These are phyloP conservation scores for Eucalyptus cloeziana DNA, from an alignment of 345 rosid genomes.

Conservation along the genomic window DNA sequence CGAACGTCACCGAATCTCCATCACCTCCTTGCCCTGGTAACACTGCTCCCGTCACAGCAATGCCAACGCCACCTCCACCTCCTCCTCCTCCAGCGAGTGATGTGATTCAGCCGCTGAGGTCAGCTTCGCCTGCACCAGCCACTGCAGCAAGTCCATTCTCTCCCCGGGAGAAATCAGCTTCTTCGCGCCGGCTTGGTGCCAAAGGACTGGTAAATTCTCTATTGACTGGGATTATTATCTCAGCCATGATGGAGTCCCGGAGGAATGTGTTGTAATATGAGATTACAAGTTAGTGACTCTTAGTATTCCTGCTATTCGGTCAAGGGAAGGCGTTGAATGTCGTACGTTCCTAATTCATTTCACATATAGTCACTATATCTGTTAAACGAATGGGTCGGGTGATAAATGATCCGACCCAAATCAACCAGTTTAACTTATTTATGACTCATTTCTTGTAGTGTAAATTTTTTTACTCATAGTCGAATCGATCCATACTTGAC, in stretches of 20 bases:
- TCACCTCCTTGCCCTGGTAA: conserved; percentile 11
- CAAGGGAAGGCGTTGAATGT: not conserved
- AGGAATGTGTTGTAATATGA: not conserved
- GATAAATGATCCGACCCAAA: too few species aligned
- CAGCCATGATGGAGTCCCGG: not conserved
- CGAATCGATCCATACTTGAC: accelerated
- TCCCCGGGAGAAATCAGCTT: not conserved
- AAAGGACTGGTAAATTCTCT: not conserved
- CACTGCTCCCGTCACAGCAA: not conserved
- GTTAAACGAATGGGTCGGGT: accelerated
- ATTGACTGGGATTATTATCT: not conserved
- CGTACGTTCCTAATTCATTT: not conserved
- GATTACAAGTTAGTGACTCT: not conserved
- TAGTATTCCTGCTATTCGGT: not conserved
- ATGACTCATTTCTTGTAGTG: too few species aligned
- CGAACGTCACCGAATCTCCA: not conserved
- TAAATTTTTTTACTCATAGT: too few species aligned
- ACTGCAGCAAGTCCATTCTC: not conserved
- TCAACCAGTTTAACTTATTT: too few species aligned
- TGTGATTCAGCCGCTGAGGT: not conserved
- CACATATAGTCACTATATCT: accelerated
- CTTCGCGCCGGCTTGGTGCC: not conserved
- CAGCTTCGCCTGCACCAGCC: not conserved
- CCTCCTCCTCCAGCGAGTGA: not conserved
- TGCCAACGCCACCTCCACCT: not conserved